Evolutionary conservation across 805 yeast genomes (phyloP), one percentile per base, ranked within the genome.

Genomic region (Middelhovenomyces tepae): DNA sequence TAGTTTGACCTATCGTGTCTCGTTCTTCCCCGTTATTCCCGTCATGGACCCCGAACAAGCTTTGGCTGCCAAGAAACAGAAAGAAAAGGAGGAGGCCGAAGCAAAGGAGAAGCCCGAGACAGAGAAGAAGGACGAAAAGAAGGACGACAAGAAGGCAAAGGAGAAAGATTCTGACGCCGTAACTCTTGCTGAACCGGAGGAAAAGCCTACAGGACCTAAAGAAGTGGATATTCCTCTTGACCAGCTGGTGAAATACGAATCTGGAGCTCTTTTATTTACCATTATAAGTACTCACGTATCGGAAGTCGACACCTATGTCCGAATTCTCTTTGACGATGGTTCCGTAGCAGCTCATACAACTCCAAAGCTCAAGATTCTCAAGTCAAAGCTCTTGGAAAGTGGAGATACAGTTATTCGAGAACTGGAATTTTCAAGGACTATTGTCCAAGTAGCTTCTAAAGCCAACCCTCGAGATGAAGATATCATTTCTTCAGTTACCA

Each of bases 11-110:
- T 91, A 84, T 56, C 66, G 74, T 4, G 61, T 82, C 36, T 72
- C 93, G 2, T 91, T 89, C 65, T 87, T 75, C 60, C 98, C 98
- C 20, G 60, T 78, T 8, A 56, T 80, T 34, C 84, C 87, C 5
- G 79, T 87, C n/a, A 65, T 76, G 62, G 72, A 84, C 22, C 75
- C 85, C 27, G 78, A 75, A 35, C 95, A 85, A 44, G 62, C 73
- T 26, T 65, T 62, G 37, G 86, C 76, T 46, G 73, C 69, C 33
- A 67, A 65, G 40, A 60, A 64, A 33, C 60, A 59, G 18, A 53
- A 55, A 32, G 63, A 54, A 34, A 57, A 60, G 50, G 58, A 51
- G 35, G 54, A 53, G 39, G 51, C 54, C 20, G 60, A 53, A 24
- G 59, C 56, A 6, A 40, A 29, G 53, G 57, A 40, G 53, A 54